Conservation (phyloP, 345 rosid species). For the Tarenaya hassleriana region DNA sequence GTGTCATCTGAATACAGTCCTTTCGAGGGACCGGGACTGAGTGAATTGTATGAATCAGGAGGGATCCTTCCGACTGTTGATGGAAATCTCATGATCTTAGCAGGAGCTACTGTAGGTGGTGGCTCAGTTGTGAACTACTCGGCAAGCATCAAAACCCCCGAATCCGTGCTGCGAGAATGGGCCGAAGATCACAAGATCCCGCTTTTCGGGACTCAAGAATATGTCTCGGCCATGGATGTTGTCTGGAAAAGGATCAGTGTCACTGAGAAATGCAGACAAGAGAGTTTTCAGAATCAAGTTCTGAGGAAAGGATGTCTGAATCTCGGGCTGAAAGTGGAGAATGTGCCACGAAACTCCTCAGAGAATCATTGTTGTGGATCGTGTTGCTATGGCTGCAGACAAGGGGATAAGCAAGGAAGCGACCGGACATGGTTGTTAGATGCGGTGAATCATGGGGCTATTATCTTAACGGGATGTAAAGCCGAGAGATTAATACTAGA, state of each 20-base stretch:
- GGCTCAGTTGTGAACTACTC: conserved; percentile 58
- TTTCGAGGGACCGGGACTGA: conserved; percentile 45
- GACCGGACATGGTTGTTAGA: conserved; percentile 52
- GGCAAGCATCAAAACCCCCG: conserved; percentile 42
- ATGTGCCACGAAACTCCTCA: conserved; percentile 38
- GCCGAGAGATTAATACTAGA: conserved; percentile 40
- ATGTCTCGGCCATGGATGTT: conserved; percentile 41
- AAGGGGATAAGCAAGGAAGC: conserved; percentile 50
- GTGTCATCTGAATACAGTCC: conserved; percentile 37
- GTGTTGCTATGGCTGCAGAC: conserved; percentile 46
- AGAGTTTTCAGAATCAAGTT: conserved; percentile 52
- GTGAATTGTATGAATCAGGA: conserved; percentile 38
- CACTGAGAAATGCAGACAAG: conserved; percentile 29
- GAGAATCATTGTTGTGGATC: conserved; percentile 53
- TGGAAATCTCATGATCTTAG: conserved; percentile 34
- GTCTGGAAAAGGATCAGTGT: conserved; percentile 43
- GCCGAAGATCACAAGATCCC: conserved; percentile 35
- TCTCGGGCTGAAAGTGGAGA: conserved; percentile 41
- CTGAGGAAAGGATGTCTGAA: conserved; percentile 51
- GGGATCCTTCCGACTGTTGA: conserved; percentile 32
- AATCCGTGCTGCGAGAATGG: conserved; percentile 43
- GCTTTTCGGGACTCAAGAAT: conserved; percentile 39
- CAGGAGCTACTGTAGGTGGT: conserved; percentile 56
- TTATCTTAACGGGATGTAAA: conserved; percentile 45
- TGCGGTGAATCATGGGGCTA: conserved; percentile 44